A percentile compares a stretch with the other conserved stretches of the same genome.
Conservation (phyloP, 768 basidiomycete genomes). For the Neoboletus subvelutipes region DNA sequence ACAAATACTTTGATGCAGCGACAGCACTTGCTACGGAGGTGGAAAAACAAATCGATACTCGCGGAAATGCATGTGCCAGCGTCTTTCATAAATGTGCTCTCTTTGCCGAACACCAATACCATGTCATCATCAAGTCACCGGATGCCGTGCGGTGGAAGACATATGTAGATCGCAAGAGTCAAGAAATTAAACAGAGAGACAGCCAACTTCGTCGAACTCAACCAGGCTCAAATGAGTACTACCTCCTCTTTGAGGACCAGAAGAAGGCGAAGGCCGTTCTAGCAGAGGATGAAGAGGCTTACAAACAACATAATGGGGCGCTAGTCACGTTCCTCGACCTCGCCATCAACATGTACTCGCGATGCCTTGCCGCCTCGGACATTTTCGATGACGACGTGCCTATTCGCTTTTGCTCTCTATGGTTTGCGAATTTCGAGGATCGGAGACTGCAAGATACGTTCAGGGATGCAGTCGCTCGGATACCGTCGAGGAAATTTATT, state of each 20-base stretch:
- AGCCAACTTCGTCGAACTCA: slow-evolving; percentile 32
- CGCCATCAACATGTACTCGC: slow-evolving; percentile 85
- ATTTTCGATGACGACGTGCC: slow-evolving; percentile 72
- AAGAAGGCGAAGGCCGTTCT: slow-evolving; percentile 48
- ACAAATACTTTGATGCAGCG: slow-evolving; percentile 70
- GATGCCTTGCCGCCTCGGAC: slow-evolving; percentile 67
- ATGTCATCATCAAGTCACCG: slow-evolving; percentile 63
- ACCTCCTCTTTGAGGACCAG: slow-evolving; percentile 37
- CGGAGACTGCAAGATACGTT: slow-evolving; percentile 44
- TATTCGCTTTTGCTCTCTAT: slow-evolving; percentile 84
- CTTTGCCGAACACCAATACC: slow-evolving; percentile 89
- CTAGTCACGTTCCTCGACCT: slow-evolving; percentile 64
- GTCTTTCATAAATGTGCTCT: slow-evolving; percentile 81
- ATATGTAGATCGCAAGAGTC: slow-evolving; percentile 69
- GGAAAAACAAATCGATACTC: slow-evolving; percentile 21
- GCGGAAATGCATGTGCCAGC: slow-evolving; percentile 42
- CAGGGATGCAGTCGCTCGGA: slow-evolving; percentile 47
- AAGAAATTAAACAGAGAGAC: slow-evolving; percentile 61
- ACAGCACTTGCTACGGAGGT: slow-evolving; percentile 33
- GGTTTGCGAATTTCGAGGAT: slow-evolving; percentile 85
- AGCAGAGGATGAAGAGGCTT: slow-evolving; percentile 50
- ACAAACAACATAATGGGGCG: slow-evolving; percentile 41
- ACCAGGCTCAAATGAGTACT: slow-evolving; percentile 17
- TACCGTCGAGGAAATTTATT: slow-evolving; percentile 87
- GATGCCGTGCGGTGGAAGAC: slow-evolving; percentile 68